These are phyloP conservation scores for Magnaporthiopsis rhizophila DNA, from an alignment of 2,329 filamentous ascomycete species.

Conservation along the genomic window DNA sequence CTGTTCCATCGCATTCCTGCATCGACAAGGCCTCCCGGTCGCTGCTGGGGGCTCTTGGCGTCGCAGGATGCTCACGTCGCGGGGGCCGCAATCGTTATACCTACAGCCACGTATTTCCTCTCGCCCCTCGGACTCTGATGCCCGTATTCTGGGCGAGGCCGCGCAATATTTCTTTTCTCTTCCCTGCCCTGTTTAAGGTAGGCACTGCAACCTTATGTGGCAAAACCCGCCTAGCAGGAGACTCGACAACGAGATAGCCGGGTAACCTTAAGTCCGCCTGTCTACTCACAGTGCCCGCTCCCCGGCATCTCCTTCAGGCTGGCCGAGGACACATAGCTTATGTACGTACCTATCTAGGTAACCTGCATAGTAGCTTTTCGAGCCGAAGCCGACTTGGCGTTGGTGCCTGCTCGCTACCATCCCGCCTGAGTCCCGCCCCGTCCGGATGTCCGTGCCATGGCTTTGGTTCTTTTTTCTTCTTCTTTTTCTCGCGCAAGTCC, in stretches of 20 bases:
- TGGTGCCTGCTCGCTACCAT: no score
- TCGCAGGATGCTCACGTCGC: neutral
- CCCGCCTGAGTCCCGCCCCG: no score
- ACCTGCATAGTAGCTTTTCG: neutral
- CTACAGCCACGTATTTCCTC: neutral
- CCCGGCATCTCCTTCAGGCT: no score
- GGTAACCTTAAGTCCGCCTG: neutral
- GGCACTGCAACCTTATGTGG: neutral
- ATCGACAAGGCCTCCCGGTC: neutral
- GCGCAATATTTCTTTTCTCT: no score
- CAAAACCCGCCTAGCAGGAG: neutral
- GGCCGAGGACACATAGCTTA: neutral
- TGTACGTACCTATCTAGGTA: no score
- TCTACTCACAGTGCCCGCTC: neutral
- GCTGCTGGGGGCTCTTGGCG: neutral
- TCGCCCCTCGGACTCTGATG: neutral
- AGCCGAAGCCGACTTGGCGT: neutral
- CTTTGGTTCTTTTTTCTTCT: no score
- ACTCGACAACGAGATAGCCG: neutral
- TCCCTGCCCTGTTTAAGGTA: no score
- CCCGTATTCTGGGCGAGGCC: neutral
- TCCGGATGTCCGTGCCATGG: no score
- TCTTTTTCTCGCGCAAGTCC: neutral
- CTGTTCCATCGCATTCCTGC: neutral
- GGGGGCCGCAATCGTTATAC: neutral